phyloP scores from a whole-genome alignment of 2,329 filamentous ascomycete genomes.

The Arthrobotrys entomopaga region DNA sequence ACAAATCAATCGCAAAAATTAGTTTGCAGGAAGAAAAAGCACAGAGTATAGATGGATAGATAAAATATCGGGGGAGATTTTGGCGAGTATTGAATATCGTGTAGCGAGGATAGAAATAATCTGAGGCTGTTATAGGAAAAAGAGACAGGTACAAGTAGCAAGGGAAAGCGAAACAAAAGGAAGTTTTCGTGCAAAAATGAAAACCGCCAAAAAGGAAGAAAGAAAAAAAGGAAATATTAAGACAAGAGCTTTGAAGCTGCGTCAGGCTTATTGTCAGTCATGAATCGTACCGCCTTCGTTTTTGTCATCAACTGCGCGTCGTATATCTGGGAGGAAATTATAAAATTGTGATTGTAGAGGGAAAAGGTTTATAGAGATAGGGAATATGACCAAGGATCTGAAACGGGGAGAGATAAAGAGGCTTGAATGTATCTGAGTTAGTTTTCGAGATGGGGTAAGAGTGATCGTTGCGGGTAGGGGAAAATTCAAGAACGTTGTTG shows the following conservation, averaged over 20 bases:
- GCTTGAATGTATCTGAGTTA: not conserved
- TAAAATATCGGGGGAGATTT: not conserved
- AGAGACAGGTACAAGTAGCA: not conserved
- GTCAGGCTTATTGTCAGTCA: not conserved
- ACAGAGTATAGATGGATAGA: not conserved
- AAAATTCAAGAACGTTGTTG: conserved; percentile 57
- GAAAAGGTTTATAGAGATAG: conserved; percentile 2
- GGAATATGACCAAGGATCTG: conserved; percentile 6
- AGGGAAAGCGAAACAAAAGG: not conserved
- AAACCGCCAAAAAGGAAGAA: not conserved
- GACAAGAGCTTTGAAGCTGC: not conserved
- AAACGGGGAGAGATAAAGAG: not conserved
- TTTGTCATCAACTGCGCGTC: conserved; percentile 35
- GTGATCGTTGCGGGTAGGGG: not conserved
- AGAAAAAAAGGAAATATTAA: conserved; percentile 5
- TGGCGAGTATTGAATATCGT: conserved; percentile 19
- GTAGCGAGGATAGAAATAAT: conserved; percentile 12
- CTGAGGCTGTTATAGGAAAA: not conserved
- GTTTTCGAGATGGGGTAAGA: conserved; percentile 4
- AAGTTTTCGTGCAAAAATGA: not conserved
- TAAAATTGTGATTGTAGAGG: conserved; percentile 25
- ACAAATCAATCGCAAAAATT: conserved; percentile 8
- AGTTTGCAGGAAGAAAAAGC: not conserved
- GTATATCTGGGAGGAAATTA: conserved; percentile 26
- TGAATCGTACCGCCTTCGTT: conserved; percentile 31